Percentiles rank a stretch among this genome's conserved stretches.
Evolutionary conservation across 1,284 basidiomycete species (phyloP).

Genomic region (Ceratobasidium papillatum): DNA sequence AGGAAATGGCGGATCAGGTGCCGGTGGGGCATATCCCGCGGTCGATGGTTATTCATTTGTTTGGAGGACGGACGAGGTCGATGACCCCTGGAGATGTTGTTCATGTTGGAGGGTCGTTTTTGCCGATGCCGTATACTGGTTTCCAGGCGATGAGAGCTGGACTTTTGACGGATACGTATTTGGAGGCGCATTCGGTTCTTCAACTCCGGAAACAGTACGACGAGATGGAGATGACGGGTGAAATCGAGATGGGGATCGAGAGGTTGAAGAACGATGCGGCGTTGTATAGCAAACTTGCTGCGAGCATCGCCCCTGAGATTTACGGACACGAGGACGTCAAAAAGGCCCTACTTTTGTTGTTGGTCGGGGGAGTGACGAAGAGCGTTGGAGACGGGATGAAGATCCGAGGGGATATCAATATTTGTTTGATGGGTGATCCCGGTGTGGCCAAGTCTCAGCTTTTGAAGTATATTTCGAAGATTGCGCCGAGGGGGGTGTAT

Average conservation of each 20-base stretch:
- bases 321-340: conserved; percentile 99
- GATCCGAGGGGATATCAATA: conserved; percentile 97
- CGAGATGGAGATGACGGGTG: conserved; percentile 91
- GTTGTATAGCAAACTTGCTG: conserved; percentile 85
- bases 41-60: conserved; percentile 95
- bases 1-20: conserved; percentile 99
- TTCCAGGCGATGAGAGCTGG: conserved; percentile 92
- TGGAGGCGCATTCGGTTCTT: conserved; percentile 89
- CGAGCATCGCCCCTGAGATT: conserved; percentile 97
- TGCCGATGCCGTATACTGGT: conserved; percentile 90
- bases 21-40: conserved; percentile 99
- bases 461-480: conserved; percentile 98
- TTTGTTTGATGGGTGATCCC: conserved; percentile 99
- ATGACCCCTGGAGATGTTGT: conserved; percentile 98
- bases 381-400: conserved; percentile 97
- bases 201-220: conserved; percentile 98
- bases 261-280: conserved; percentile 78
- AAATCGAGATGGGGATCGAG: conserved; percentile 77
- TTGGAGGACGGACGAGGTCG: conserved; percentile 87
- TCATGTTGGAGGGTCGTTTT: conserved; percentile 87
- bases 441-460: conserved; percentile 99
- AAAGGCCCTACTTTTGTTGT: conserved; percentile 91
- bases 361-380: conserved; percentile 97
- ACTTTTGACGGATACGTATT: conserved; percentile 95
- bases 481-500: conserved; percentile 97